A percentile compares a stretch with the other conserved stretches of the same genome.
Evolutionary conservation across 2,329 filamentous ascomycete species (phyloP).

Genomic region (Curvularia sp.): DNA sequence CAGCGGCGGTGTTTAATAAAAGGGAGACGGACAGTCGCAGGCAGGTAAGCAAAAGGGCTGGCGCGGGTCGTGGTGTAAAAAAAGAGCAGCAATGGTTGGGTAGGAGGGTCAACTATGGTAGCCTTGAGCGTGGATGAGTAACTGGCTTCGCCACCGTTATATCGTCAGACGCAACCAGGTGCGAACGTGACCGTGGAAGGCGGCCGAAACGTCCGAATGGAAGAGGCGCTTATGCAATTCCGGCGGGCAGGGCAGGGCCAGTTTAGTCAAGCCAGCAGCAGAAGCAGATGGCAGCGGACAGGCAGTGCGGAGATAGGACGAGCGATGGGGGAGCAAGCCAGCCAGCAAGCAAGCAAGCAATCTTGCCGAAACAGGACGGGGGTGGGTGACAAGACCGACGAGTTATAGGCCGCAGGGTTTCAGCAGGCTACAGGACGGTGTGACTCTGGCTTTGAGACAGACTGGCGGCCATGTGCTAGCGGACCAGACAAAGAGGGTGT

Average conservation of each 20-base stretch:
- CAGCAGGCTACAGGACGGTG: conserved; percentile 39
- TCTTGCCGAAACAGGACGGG: conserved; percentile 36
- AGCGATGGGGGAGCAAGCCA: too few relatives aligned
- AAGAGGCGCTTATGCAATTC: conserved; percentile 34
- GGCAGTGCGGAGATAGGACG: too few relatives aligned
- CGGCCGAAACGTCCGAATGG: conserved; percentile 39
- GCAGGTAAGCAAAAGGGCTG: conserved; percentile 5
- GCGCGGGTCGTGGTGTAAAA: neutral
- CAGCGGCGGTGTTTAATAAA: conserved; percentile 16
- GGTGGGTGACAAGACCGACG: neutral
- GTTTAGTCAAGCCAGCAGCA: conserved; percentile 1
- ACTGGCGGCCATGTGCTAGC: conserved; percentile 29
- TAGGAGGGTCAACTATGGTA: conserved; percentile 19
- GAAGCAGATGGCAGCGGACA: neutral
- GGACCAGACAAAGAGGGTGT: conserved; percentile 40
- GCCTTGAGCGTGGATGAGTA: conserved; percentile 18
- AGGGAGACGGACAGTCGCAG: conserved; percentile 21
- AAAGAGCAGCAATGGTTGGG: conserved; percentile 14
- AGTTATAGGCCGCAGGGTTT: conserved; percentile 35
- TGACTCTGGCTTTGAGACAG: conserved; percentile 33
- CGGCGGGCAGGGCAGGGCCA: neutral
- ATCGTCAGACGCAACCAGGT: conserved; percentile 20
- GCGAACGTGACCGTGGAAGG: conserved; percentile 39
- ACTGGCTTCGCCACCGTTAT: conserved; percentile 19
- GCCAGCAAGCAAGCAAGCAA: conserved; percentile 17